Base-by-base conservation (phyloP, 1,139 yeast species). In the Yamadazyma jaroonii region DNA sequence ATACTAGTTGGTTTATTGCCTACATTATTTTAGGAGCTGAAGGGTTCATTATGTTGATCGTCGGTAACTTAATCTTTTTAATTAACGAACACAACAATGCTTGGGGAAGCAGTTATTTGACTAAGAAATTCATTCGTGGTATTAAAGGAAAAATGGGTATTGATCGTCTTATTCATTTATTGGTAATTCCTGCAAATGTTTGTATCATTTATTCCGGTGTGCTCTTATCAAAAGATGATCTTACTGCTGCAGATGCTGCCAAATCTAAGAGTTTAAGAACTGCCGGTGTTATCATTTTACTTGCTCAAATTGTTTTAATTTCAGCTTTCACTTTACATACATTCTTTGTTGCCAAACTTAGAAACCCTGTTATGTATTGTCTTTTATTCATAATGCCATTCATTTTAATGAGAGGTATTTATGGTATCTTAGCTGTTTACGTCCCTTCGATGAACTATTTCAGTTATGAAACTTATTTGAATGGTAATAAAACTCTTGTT, bases 1-100 rank as follows among this genome's bases (percentile, higher is more conserved):
- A 59, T 34, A 54, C 45, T 42, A 53, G 59, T 32, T 64, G 67
- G 68, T 51, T 67, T 24, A 51, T 66, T 36, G 70, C 67, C 1
- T 67, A 65, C 40, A 48, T 67, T 39, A 65, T 66, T 7, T 54
- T 65, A 23, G 55, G 62, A 6, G 70, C 70, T 10, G 71, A 66
- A 48, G 72, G 73, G 6, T 65, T 65, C 37, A 64, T 66, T 45
- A 43, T 52, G 2, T 54, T 67, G 34, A 59, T 66, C 21, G 47
- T 63, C 31, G 41, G 59, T 3, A 37, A 60, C 1, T 56, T 64
- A 30, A 53, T 57, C 29, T 52, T 56, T 25, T 43, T 62, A 12
- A 52, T 56, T 17, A 49, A 49, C 17, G 62, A 65, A 25, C 69
- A 64, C 38, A 33, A 29, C 4, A 4, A 15, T 6, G n/a, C 20